Evolutionary conservation across 2,329 filamentous ascomycete genomes (phyloP).

Genomic region (Blumeriella jaapii): DNA sequence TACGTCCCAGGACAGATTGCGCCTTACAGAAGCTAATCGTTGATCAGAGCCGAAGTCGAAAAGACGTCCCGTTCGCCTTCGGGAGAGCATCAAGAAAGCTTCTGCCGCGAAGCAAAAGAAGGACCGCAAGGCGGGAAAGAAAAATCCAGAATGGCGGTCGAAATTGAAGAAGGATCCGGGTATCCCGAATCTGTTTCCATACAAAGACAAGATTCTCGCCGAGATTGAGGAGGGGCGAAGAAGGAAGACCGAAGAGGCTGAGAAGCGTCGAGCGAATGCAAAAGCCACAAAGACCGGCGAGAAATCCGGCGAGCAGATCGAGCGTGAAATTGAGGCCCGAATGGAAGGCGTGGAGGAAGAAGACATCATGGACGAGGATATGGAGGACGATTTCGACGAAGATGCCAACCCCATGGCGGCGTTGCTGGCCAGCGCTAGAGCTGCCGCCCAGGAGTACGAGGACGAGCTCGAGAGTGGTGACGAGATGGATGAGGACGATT

Average conservation of each 20-base stretch:
- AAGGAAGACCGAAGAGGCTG: constrained; percentile 68
- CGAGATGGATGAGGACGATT: constrained; percentile 45
- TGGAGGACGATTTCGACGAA: constrained; percentile 47
- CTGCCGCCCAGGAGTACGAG: constrained; percentile 66
- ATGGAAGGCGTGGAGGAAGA: constrained; percentile 35
- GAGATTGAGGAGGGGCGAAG: constrained; percentile 86
- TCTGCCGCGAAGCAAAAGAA: constrained; percentile 87
- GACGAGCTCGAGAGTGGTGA: constrained; percentile 32
- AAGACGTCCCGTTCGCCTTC: constrained; percentile 75
- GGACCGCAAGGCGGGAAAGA: constrained; percentile 76
- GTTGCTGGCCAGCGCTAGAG: constrained; percentile 72
- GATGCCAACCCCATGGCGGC: constrained; percentile 85
- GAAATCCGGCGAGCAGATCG: constrained; percentile 39
- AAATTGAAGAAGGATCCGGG: constrained; percentile 96
- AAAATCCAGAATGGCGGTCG: constrained; percentile 94
- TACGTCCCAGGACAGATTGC: constrained; percentile 13
- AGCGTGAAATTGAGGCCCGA: constrained; percentile 33
- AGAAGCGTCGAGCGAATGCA: constrained; percentile 58
- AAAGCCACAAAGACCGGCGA: constrained; percentile 51
- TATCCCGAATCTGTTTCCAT: constrained; percentile 94
- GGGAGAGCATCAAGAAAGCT: constrained; percentile 93
- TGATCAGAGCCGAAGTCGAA: constrained; percentile 82
- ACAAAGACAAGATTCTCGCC: constrained; percentile 88
- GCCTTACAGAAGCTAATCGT: constrained; percentile 9
- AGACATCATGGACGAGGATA: constrained; percentile 37